phyloP scores from a whole-genome alignment of 179 eudicot species.

The Spinacia oleracea region DNA sequence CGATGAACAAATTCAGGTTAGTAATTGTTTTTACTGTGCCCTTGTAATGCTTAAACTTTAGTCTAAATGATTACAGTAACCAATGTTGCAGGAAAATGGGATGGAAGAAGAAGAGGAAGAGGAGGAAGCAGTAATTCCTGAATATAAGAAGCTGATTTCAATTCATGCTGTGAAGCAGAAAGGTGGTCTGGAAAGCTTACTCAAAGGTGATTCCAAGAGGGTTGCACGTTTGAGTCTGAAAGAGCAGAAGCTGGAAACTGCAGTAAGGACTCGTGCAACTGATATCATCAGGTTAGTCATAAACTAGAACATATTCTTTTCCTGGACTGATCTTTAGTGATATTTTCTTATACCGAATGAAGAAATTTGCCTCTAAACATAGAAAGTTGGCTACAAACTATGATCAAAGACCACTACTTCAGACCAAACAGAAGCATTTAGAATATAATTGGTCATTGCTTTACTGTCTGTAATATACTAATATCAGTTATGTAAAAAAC shows the following conservation, averaged over 20 bases:
- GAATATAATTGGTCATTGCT: not conserved
- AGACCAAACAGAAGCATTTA: not conserved
- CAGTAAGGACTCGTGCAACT: conserved; percentile 36
- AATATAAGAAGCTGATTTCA: conserved; percentile 53
- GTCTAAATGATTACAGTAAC: not conserved
- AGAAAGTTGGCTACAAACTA: not conserved
- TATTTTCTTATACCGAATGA: too few species aligned
- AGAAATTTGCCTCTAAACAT: not conserved
- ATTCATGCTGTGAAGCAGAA: conserved; percentile 53
- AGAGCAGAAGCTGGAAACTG: conserved; percentile 55
- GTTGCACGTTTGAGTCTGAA: conserved; percentile 55
- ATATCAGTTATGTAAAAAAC: not conserved
- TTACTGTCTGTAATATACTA: not conserved
- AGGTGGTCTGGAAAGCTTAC: conserved; percentile 41
- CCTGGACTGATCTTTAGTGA: not conserved
- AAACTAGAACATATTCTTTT: not conserved
- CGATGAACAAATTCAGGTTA: conserved; percentile 18
- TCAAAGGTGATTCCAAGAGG: conserved; percentile 32
- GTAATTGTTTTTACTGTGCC: not conserved
- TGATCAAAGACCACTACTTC: not conserved
- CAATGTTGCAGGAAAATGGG: conserved; percentile 23
- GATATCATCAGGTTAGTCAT: conserved; percentile 51
- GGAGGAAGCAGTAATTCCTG: conserved; percentile 31
- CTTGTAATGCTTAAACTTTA: not conserved
- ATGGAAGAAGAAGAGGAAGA: conserved; percentile 36